phyloP scores from a whole-genome alignment of 805 yeast species.

The Saturnispora kantuleensis region DNA sequence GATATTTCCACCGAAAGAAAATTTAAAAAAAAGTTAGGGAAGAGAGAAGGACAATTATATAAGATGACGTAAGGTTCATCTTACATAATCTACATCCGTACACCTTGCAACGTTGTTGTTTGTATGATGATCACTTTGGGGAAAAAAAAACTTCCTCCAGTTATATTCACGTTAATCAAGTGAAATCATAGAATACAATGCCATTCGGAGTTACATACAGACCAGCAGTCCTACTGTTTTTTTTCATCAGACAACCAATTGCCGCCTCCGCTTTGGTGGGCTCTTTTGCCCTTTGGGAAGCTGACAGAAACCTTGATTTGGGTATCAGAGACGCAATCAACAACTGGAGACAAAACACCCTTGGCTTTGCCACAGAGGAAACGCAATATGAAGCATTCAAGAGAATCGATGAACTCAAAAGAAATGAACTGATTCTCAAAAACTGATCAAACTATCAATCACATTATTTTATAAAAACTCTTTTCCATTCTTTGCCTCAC shows the following conservation, averaged over 20 bases:
- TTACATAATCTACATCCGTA: slow-evolving; percentile 2
- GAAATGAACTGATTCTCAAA: slow-evolving; percentile 16
- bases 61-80: no score
- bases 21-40: no score
- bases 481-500: not conserved
- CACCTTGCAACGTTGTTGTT: not conserved
- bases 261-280: slow-evolving; percentile 27
- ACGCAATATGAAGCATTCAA: slow-evolving; percentile 25
- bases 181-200: slow-evolving; percentile 8
- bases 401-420: slow-evolving; percentile 24
- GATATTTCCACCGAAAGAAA: no score
- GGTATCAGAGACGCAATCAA: slow-evolving; percentile 25
- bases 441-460: not conserved
- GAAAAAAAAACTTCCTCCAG: not conserved
- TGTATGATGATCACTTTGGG: not conserved
- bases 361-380: slow-evolving; percentile 27
- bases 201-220: slow-evolving; percentile 25
- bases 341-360: slow-evolving; percentile 19
- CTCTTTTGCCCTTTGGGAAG: slow-evolving; percentile 28
- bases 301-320: slow-evolving; percentile 24
- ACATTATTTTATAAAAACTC: not conserved
- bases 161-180: not conserved
- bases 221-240: slow-evolving; percentile 29
- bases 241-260: slow-evolving; percentile 29
- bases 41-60: no score